These are phyloP conservation scores for Ramularia collo-cygni DNA, from an alignment of 2,329 filamentous ascomycete genomes.

Conservation along the genomic window DNA sequence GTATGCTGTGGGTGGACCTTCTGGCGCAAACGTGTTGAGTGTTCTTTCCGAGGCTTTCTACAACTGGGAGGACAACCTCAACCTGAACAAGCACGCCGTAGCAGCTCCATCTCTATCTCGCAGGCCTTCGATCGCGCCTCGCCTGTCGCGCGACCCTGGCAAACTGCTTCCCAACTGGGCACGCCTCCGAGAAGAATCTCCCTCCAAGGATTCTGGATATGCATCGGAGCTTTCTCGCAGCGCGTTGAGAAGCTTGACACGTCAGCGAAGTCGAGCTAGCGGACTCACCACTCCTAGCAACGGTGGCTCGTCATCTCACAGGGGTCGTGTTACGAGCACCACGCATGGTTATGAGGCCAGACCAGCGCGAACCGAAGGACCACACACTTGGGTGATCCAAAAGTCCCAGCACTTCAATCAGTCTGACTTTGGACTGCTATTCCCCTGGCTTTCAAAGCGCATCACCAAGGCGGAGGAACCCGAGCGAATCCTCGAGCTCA, in stretches of 20 bases:
- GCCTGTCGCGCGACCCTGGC: conserved; percentile 22
- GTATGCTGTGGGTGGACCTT: conserved; percentile 49
- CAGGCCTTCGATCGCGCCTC: conserved; percentile 23
- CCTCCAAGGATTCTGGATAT: conserved; percentile 29
- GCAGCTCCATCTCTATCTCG: conserved; percentile 28
- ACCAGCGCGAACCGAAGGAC: conserved; percentile 28
- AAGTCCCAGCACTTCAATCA: conserved; percentile 75
- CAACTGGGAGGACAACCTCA: conserved; percentile 68
- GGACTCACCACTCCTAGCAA: conserved; percentile 17
- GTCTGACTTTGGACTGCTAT: conserved; percentile 75
- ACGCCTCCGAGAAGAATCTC: conserved; percentile 24
- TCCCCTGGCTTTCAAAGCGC: conserved; percentile 57
- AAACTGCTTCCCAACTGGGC: conserved; percentile 25
- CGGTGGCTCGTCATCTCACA: conserved; percentile 1
- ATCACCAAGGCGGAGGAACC: conserved; percentile 56
- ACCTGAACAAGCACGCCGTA: conserved; percentile 60
- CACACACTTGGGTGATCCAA: conserved; percentile 67
- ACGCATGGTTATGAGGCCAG: conserved; percentile 1
- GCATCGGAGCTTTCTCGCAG: conserved; percentile 22
- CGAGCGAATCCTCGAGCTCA: conserved; percentile 72
- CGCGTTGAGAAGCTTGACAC: conserved; percentile 14
- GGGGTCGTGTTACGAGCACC: background rate
- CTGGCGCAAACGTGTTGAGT: conserved; percentile 55
- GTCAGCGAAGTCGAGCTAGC: conserved; percentile 21
- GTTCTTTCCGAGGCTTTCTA: conserved; percentile 71